Percentiles rank a stretch among this genome's conserved stretches.
Conservation (phyloP, 2,329 filamentous ascomycete genomes). For the Xylariaceae sp. region DNA sequence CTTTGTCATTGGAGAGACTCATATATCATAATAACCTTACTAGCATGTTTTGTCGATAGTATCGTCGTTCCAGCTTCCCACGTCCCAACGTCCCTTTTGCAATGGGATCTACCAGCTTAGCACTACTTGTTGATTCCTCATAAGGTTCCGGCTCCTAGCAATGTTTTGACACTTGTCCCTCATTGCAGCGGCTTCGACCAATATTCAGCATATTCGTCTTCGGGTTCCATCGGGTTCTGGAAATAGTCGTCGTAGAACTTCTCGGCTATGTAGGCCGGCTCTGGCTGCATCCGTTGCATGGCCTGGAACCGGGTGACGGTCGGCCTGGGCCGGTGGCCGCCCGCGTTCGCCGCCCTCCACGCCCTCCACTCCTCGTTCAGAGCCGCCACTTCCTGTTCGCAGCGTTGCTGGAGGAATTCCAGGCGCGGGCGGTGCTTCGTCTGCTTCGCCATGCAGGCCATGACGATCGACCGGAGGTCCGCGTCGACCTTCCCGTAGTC, state of each 20-base stretch:
- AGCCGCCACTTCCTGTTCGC: too few species aligned
- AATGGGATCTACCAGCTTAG: background rate
- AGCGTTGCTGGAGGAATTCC: too few species aligned
- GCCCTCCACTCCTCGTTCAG: too few species aligned
- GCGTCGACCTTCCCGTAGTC: too few species aligned
- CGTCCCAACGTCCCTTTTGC: too few species aligned
- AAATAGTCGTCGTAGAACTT: slow-evolving; percentile 9
- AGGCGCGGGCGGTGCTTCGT: too few species aligned
- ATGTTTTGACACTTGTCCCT: background rate
- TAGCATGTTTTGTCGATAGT: too few species aligned
- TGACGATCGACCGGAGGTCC: too few species aligned
- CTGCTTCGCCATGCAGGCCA: too few species aligned
- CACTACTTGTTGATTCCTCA: background rate
- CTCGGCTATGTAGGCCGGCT: background rate
- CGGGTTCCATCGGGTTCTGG: background rate
- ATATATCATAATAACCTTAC: too few species aligned
- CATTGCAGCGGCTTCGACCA: slow-evolving; percentile 1
- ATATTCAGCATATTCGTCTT: background rate
- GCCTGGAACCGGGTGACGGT: background rate
- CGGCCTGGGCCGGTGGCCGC: background rate
- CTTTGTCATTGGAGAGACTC: too few species aligned
- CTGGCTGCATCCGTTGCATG: background rate
- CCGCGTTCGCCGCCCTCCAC: background rate
- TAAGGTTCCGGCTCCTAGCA: background rate
- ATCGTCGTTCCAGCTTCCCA: too few species aligned